A percentile compares a stretch with the other conserved stretches of the same genome.
phyloP scores from a whole-genome alignment of 2,329 filamentous ascomycete genomes.

The Stenocarpella maydis region DNA sequence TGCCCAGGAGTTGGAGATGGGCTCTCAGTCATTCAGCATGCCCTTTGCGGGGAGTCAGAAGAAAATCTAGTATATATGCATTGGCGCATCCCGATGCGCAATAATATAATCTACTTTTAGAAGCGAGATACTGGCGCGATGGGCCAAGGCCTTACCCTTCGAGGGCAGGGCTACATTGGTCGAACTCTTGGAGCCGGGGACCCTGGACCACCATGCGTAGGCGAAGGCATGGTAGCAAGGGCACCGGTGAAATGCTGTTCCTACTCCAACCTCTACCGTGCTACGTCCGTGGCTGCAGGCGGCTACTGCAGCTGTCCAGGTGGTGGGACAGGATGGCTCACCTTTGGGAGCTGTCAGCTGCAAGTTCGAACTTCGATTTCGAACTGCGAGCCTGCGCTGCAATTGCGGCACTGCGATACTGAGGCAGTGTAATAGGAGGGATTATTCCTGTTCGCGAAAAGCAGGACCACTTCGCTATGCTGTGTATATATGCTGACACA shows the following conservation, averaged over 20 bases:
- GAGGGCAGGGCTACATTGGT: no score
- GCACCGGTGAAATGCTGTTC: background rate
- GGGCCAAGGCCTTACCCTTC: no score
- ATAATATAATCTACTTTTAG: conserved; percentile 16
- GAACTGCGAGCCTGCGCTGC: background rate
- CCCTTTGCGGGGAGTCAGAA: background rate
- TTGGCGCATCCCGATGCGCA: conserved; percentile 2
- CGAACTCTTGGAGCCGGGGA: no score
- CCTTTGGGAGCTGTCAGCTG: background rate
- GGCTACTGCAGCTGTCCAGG: background rate
- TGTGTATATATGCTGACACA: background rate
- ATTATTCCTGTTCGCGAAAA: background rate
- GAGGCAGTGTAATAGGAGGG: background rate
- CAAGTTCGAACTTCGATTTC: background rate
- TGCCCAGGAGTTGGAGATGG: background rate
- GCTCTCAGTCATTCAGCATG: conserved; percentile 33
- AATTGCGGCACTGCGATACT: background rate
- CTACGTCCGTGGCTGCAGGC: background rate
- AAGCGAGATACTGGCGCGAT: background rate
- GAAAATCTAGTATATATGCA: conserved; percentile 9
- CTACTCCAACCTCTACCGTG: background rate
- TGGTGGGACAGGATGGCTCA: background rate
- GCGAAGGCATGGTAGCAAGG: background rate
- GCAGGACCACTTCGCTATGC: background rate
- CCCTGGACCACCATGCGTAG: no score